These are phyloP conservation scores for Phytophthora niederhauseri DNA, from an alignment of 352 stramenopile species.

Conservation along the genomic window DNA sequence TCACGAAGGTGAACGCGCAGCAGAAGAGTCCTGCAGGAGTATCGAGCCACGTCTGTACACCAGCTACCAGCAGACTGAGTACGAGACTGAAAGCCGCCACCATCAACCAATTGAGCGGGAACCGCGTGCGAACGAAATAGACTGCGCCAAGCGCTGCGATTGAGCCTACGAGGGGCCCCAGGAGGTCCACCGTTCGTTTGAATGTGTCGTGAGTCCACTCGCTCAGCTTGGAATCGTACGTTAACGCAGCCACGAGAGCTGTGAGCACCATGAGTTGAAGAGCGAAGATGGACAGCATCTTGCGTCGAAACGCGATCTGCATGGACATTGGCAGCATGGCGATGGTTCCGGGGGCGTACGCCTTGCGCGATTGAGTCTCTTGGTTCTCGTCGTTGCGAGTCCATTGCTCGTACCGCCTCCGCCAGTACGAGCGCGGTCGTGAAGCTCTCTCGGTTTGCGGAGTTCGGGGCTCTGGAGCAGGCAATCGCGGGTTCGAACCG, in stretches of 20 bases:
- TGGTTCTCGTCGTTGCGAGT: slow-evolving; percentile 19
- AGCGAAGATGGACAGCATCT: slow-evolving; percentile 54
- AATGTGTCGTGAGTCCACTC: slow-evolving; percentile 30
- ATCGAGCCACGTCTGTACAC: slow-evolving; percentile 49
- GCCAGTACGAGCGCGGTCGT: slow-evolving; percentile 30
- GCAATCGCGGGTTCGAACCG: slow-evolving; percentile 3
- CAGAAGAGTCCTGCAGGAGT: slow-evolving; percentile 50
- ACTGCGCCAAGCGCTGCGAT: slow-evolving; percentile 39
- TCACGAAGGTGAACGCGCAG: slow-evolving; percentile 46
- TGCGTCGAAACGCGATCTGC: slow-evolving; percentile 53
- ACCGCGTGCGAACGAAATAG: slow-evolving; percentile 49
- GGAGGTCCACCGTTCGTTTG: slow-evolving; percentile 27
- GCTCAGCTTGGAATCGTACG: slow-evolving; percentile 33
- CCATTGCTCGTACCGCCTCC: slow-evolving; percentile 33
- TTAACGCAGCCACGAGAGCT: slow-evolving; percentile 35
- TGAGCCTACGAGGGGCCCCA: slow-evolving; percentile 35
- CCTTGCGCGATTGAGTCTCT: slow-evolving; percentile 23
- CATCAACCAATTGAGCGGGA: slow-evolving; percentile 55
- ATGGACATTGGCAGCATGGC: slow-evolving; percentile 42
- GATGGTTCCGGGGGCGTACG: slow-evolving; percentile 37
- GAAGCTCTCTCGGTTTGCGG: slow-evolving; percentile 9
- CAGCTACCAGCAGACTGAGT: slow-evolving; percentile 49
- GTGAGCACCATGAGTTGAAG: slow-evolving; percentile 50
- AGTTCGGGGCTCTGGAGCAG: not conserved
- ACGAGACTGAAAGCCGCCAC: slow-evolving; percentile 47